Percentiles rank a stretch among this genome's conserved stretches.
Evolutionary conservation across 2,329 filamentous ascomycete species (phyloP).

Genomic region (Beauveria pseudobassiana): DNA sequence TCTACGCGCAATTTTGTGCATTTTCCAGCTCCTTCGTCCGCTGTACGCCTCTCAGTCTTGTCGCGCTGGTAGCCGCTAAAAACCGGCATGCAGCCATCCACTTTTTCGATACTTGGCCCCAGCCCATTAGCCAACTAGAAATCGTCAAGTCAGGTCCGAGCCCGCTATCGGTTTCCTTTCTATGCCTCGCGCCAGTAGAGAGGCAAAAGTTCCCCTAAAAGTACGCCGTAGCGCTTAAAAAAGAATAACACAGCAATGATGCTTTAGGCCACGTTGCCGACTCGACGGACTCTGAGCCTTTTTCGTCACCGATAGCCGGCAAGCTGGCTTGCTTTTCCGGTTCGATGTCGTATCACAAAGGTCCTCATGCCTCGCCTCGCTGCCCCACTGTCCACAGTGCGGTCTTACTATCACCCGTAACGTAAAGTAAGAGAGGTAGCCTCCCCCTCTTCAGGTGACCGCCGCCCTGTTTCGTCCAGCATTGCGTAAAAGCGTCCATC

Average conservation of each 20-base stretch:
- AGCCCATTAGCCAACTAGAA: conserved; percentile 2
- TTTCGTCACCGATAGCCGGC: conserved; percentile 1
- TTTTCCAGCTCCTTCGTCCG: conserved; percentile 2
- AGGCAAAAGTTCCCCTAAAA: not conserved
- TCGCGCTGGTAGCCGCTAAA: not conserved
- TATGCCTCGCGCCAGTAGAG: not conserved
- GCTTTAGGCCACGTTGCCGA: not conserved
- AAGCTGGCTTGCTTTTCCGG: not conserved
- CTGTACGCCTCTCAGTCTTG: not conserved
- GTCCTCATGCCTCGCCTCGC: not conserved
- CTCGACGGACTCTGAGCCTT: not conserved
- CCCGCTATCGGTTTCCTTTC: not conserved
- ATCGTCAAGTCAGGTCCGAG: not conserved
- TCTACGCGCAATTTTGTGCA: conserved; percentile 3
- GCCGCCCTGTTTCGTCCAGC: not conserved
- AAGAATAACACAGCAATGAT: not conserved
- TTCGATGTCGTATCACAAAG: conserved; percentile 3
- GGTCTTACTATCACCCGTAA: conserved; percentile 7
- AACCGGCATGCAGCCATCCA: conserved; percentile 1
- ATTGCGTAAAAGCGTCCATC: not conserved
- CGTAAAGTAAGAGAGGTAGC: not conserved
- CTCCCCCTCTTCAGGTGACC: conserved; percentile 7
- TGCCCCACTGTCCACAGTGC: conserved; percentile 7
- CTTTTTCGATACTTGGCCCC: conserved; percentile 3
- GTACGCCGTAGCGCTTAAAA: not conserved